phyloP scores from a whole-genome alignment of 148 eudicot genomes.

The Rhododendron mucronatum region DNA sequence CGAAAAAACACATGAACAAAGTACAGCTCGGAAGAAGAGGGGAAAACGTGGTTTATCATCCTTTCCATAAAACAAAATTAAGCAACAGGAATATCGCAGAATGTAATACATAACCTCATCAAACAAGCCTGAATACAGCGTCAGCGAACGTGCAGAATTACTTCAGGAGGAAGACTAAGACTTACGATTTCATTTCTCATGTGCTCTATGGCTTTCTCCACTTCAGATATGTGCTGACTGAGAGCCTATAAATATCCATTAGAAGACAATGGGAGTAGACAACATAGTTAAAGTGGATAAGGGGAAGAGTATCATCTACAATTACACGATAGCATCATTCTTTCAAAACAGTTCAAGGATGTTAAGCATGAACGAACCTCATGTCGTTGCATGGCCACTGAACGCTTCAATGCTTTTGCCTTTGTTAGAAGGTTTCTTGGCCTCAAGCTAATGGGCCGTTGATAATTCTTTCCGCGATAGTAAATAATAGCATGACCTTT shows the following conservation, averaged over 20 bases:
- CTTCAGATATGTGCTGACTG: slow-evolving; percentile 74
- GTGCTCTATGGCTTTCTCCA: slow-evolving; percentile 74
- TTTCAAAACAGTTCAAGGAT: neutral
- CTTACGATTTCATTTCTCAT: slow-evolving; percentile 69
- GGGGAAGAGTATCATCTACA: neutral
- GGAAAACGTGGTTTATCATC: neutral
- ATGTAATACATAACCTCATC: neutral
- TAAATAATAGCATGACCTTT: slow-evolving; percentile 90
- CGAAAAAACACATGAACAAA: neutral
- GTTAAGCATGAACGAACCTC: slow-evolving; percentile 45
- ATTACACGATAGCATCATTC: neutral
- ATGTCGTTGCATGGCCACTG: slow-evolving; percentile 90
- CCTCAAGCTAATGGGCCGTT: slow-evolving; percentile 77
- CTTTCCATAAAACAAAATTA: neutral
- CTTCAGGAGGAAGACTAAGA: slow-evolving; percentile 9
- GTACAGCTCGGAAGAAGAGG: neutral
- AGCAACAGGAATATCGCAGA: neutral
- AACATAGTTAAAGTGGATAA: slow-evolving; percentile 3
- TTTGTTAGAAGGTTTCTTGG: slow-evolving; percentile 90
- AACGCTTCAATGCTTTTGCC: slow-evolving; percentile 86
- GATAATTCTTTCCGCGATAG: slow-evolving; percentile 96
- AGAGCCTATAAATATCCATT: slow-evolving; percentile 55
- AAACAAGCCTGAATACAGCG: neutral
- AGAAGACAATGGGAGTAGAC: neutral
- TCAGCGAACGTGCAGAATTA: neutral